These are phyloP conservation scores for Lachancea waltii DNA, from an alignment of 805 yeast genomes.

Conservation along the genomic window DNA sequence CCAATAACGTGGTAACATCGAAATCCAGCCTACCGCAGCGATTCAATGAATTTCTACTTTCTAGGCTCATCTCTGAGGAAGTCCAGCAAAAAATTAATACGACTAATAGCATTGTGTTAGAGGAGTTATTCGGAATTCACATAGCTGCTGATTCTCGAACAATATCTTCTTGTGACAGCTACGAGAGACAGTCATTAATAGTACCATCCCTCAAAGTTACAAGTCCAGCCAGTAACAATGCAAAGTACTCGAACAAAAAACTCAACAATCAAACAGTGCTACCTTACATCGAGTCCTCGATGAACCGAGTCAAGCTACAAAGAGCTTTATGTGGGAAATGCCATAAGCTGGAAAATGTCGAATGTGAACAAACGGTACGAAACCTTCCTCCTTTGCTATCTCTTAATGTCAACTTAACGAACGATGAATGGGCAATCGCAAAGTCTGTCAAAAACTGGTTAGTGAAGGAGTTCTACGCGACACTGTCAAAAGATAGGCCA, in stretches of 20 bases:
- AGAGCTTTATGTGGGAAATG: conserved; percentile 50
- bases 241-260: conserved; percentile 29
- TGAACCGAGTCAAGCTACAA: conserved; percentile 45
- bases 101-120: conserved; percentile 20
- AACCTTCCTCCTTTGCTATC: conserved; percentile 59
- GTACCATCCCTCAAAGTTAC: conserved; percentile 24
- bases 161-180: conserved; percentile 22
- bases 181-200: conserved; percentile 15
- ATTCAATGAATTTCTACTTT: conserved; percentile 25
- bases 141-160: conserved; percentile 16
- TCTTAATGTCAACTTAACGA: conserved; percentile 50
- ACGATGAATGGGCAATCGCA: conserved; percentile 48
- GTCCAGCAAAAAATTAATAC: conserved; percentile 15
- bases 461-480: conserved; percentile 51
- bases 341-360: conserved; percentile 45
- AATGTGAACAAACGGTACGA: conserved; percentile 45
- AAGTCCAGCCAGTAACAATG: conserved; percentile 26
- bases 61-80: conserved; percentile 25
- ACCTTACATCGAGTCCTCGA: conserved; percentile 54
- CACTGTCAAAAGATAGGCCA: conserved; percentile 35
- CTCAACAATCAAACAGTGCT: conserved; percentile 37
- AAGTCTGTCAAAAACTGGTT: conserved; percentile 52
- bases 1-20: not conserved
- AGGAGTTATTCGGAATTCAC: conserved; percentile 30
- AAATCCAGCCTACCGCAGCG: conserved; percentile 14